Conservation (phyloP, 768 basidiomycete species). For the Sarcomyxa edulis region DNA sequence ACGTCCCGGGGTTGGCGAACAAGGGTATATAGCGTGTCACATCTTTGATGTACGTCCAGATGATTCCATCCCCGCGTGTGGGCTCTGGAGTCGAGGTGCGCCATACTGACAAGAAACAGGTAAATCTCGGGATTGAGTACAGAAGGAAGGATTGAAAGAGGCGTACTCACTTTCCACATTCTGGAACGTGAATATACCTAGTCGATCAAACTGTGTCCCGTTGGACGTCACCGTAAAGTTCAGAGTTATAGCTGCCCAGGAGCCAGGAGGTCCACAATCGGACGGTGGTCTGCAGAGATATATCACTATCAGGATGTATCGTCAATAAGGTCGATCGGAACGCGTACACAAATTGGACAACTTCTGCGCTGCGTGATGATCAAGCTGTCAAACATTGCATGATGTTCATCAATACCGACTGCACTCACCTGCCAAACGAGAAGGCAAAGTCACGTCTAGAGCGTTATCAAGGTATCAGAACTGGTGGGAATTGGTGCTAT, state of each 20-base stretch:
- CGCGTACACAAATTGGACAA: constrained; percentile 55
- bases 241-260: constrained; percentile 71
- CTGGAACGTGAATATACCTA: constrained; percentile 70
- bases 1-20: constrained; percentile 60
- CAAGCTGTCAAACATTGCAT: neutral
- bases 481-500: constrained; percentile 4
- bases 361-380: constrained; percentile 42
- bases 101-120: constrained; percentile 46
- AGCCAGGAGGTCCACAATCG: constrained; percentile 63
- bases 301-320: neutral
- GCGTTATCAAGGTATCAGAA: neutral
- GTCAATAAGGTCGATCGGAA: neutral
- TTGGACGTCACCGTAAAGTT: constrained; percentile 78
- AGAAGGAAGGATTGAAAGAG: too few species aligned
- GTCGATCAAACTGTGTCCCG: constrained; percentile 71
- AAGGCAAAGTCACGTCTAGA: constrained; percentile 64
- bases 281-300: constrained; percentile 51
- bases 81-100: constrained; percentile 80
- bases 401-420: neutral
- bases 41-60: constrained; percentile 77
- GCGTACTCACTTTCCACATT: constrained; percentile 68
- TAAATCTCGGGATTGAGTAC: neutral
- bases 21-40: constrained; percentile 69
- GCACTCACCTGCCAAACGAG: constrained; percentile 60
- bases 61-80: constrained; percentile 57